Evolutionary conservation across 2,329 filamentous ascomycete genomes (phyloP), one percentile per base, ranked within the genome.

Genomic region (Hirsutella rhossiliensis): DNA sequence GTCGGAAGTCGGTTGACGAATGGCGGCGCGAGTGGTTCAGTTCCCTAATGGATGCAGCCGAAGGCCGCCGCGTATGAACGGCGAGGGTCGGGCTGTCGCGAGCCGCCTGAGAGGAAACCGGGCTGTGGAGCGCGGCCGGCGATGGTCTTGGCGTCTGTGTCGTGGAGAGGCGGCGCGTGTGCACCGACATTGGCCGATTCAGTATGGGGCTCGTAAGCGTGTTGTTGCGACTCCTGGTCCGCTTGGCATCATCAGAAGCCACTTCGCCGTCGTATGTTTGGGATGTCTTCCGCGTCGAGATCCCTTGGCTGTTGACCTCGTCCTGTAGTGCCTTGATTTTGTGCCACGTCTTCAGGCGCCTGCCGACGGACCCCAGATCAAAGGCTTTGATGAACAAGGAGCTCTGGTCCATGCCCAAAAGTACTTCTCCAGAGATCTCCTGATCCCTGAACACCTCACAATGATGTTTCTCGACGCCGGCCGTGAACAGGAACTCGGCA

Each of bases 311-410:
- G 50, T 76, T 82, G 37, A 92, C 81, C 61, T 96, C 87, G 56
- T 94, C 86, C 59, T 97, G 90, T 50, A 97, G 73, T 4, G 79
- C 72, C 63, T 94, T 94, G 62, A 97, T 89, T 64, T 92, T 95
- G 63, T 96, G 87, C 90, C 90, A 97, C 2, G 89, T 95, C 62
- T 94, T 94, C 48, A 97, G 66, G 48, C 90, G 77, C 45, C 87
- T 77, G 9, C 90, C 90, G 53, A 97, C 89, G 3, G 89, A 87
- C 17, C 90, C 90, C 52, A 97, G 73, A 53, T 96, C 87, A 54
- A 96, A 94, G 40, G 92, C 89, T 59, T 95, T 95, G 68, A 97
- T 82, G 60, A 96, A 94, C 15, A 97, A 73, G 34, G 92, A 94
- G 45, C 87, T 86, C 65, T 96, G 90, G 55, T 96, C 88, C 87